Evolutionary conservation across 805 yeast genomes (phyloP), one percentile per base, ranked within the genome.

Genomic region (Pachysolen tannophilus): DNA sequence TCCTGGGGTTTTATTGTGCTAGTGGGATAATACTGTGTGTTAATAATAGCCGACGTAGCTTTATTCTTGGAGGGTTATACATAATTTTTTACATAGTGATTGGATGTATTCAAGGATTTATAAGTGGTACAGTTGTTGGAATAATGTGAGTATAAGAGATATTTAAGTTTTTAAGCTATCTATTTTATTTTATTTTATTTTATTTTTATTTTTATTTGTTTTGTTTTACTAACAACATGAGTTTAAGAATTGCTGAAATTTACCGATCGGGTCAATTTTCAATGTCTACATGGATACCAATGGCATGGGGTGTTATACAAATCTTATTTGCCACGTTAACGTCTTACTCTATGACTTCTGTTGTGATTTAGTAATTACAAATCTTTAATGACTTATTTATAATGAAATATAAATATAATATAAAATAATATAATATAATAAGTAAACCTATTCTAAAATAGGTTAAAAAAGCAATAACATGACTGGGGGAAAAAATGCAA

Each of bases 221-320:
- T 7, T n/a, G 5, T 5, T 11, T 14, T 6, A 19, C 24, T 14
- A n/a, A 23, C 27, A 27, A 17, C 8, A 3, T n/a, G 19, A 28
- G 10, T 20, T 15, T 21, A 36, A 32, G 37, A 28, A 52, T 83
- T 13, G 79, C 79, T 24, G 82, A 86, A 2, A 70, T 87, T 6
- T 88, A 88, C 58, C 65, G 69, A 36, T 77, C 94, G 1, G 95
- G 95, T 0, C 67, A 81, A 17, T 75, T 90, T 47, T 72, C 82
- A 16, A 84, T 92, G 94, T 80, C 94, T 9, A 84, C 97, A 0
- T 90, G 98, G 98, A 75, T 90, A 6, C 97, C 98, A 0, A 69
- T 90, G 44, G 71, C 82, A 37, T 84, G 88, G 75, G 94, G 78
- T 0, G 56, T 82, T 2, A 70, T 82, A 4, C 78, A 76, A 45